phyloP scores from a whole-genome alignment of 2,329 filamentous ascomycete genomes.

The Colletotrichum orbiculare region DNA sequence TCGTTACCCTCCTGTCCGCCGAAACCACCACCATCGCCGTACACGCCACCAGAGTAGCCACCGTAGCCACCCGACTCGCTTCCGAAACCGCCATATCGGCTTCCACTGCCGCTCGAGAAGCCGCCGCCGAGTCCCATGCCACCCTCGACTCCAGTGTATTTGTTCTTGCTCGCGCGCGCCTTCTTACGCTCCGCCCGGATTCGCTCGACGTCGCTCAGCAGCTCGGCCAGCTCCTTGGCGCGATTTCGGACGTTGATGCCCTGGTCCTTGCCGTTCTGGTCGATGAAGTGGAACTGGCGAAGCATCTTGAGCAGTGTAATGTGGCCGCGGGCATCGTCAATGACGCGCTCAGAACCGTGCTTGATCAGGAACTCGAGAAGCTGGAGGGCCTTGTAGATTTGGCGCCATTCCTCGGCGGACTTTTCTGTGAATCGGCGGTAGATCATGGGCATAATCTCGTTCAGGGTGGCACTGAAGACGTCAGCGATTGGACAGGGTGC shows the following conservation, averaged over 20 bases:
- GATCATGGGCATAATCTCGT: constrained; percentile 99
- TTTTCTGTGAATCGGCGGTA: constrained; percentile 99
- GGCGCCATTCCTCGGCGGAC: constrained; percentile 96
- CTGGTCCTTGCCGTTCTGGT: constrained; percentile 97
- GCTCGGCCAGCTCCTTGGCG: constrained; percentile 92
- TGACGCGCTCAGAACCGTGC: constrained; percentile 96
- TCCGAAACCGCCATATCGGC: constrained; percentile 90
- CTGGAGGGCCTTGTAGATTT: constrained; percentile 99
- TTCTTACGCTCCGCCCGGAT: constrained; percentile 90
- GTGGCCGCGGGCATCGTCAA: constrained; percentile 96
- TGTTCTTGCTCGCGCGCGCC: constrained; percentile 87
- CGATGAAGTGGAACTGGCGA: constrained; percentile 96
- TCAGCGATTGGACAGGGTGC: constrained; percentile 15
- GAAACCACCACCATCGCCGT: constrained; percentile 95
- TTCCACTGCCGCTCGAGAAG: constrained; percentile 58
- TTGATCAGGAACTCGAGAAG: constrained; percentile 97
- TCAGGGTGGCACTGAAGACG: constrained; percentile 82
- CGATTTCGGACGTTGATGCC: constrained; percentile 97
- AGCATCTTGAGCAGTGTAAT: constrained; percentile 98
- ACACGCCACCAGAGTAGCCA: constrained; percentile 78
- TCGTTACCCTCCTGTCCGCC: constrained; percentile 81
- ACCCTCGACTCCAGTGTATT: constrained; percentile 95
- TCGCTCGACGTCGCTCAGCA: constrained; percentile 91
- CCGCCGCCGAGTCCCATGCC: constrained; percentile 72
- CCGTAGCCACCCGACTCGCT: constrained; percentile 81